Evolutionary conservation across 1,139 yeast genomes (phyloP).

Genomic region (Diutina rugosa): DNA sequence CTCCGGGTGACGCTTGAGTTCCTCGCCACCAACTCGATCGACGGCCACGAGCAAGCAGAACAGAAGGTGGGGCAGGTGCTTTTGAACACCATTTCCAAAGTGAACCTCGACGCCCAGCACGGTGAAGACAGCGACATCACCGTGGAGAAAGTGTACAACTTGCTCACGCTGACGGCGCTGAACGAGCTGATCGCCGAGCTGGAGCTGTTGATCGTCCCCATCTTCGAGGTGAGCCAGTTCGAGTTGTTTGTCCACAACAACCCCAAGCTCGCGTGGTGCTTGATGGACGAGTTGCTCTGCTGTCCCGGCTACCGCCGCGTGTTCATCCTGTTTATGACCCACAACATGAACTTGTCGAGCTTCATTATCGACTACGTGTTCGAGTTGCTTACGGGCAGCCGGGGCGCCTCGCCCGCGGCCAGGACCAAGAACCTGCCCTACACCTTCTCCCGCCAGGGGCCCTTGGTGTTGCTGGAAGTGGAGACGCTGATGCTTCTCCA

Average conservation of each 20-base stretch:
- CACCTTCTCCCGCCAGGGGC: constrained; percentile 42
- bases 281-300: constrained; percentile 61
- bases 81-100: constrained; percentile 35
- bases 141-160: constrained; percentile 37
- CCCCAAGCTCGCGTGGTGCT: constrained; percentile 33
- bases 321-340: constrained; percentile 57
- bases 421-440: constrained; percentile 9
- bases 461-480: constrained; percentile 35
- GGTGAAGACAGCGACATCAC: constrained; percentile 15
- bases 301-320: constrained; percentile 46
- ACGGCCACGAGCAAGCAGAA: constrained; percentile 15
- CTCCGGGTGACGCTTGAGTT: constrained; percentile 14
- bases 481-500: constrained; percentile 59
- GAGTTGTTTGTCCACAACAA: constrained; percentile 24
- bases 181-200: constrained; percentile 14
- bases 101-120: constrained; percentile 16
- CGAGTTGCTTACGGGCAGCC: constrained; percentile 39
- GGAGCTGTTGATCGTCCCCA: constrained; percentile 17
- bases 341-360: constrained; percentile 39
- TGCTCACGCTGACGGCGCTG: constrained; percentile 11
- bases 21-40: constrained; percentile 12
- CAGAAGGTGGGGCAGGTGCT: constrained; percentile 25
- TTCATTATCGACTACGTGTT: constrained; percentile 43
- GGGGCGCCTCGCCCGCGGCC: constrained; percentile 28
- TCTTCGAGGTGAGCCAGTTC: constrained; percentile 28